phyloP scores from a whole-genome alignment of 176 grass and related monocot species.

The Paspalum notatum region DNA sequence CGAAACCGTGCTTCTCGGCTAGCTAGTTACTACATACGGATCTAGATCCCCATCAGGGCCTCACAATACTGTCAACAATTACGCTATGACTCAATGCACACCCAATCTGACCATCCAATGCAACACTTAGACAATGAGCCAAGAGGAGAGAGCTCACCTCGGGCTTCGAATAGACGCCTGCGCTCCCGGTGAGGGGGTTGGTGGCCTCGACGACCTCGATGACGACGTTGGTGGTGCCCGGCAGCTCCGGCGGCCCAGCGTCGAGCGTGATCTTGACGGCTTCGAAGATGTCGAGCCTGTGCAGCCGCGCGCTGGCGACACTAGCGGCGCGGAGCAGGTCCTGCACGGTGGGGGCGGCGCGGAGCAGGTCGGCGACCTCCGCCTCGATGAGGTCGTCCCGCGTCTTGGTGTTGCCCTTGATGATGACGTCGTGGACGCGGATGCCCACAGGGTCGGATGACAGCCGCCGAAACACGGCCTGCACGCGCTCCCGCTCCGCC shows the following conservation, averaged over 20 bases:
- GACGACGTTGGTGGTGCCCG: conserved; percentile 83
- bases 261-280: conserved; percentile 89
- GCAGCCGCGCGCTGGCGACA: conserved; percentile 63
- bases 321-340: conserved; percentile 72
- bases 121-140: conserved; percentile 17
- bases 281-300: conserved; percentile 78
- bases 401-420: conserved; percentile 89
- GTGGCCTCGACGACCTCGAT: conserved; percentile 77
- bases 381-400: conserved; percentile 81
- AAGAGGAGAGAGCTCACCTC: conserved; percentile 57
- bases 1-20: background rate
- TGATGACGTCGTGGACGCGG: conserved; percentile 89
- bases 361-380: conserved; percentile 71
- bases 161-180: conserved; percentile 81
- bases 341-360: conserved; percentile 65
- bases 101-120: conserved; percentile 6
- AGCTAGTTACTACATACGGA: conserved; percentile 10
- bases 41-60: conserved; percentile 20
- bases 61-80: background rate
- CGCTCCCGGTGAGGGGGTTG: conserved; percentile 66
- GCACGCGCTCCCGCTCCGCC: conserved; percentile 59
- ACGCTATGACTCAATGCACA: background rate
- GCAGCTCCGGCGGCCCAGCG: conserved; percentile 81
- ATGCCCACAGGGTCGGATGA: conserved; percentile 57
- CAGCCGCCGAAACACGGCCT: conserved; percentile 55